Evolutionary conservation across 768 basidiomycete species (phyloP).

Genomic region (Kondoa subrosea): DNA sequence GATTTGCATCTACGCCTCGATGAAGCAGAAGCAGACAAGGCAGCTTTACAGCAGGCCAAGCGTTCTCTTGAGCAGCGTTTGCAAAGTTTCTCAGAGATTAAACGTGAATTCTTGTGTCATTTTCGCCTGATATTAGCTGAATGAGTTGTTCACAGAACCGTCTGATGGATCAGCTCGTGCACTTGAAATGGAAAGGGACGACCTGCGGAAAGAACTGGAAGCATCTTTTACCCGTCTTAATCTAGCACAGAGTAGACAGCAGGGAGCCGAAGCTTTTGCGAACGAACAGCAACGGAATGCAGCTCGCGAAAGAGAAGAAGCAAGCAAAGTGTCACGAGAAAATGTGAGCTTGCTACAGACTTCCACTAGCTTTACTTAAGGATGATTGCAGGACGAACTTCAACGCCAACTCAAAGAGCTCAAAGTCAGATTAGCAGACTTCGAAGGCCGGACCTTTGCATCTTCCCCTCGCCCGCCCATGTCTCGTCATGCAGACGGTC

Average conservation of each 20-base stretch:
- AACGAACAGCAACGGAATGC: constrained; percentile 6
- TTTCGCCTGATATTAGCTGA: neutral
- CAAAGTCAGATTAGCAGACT: constrained; percentile 4
- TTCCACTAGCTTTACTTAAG: neutral
- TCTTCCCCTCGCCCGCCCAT: constrained; percentile 6
- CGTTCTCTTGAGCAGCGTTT: constrained; percentile 3
- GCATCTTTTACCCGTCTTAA: neutral
- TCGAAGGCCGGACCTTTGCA: constrained; percentile 5
- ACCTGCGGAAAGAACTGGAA: constrained; percentile 7
- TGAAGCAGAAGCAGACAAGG: constrained; percentile 8
- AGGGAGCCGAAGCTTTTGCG: constrained; percentile 6
- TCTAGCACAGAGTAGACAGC: constrained; percentile 4
- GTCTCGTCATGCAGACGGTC: neutral
- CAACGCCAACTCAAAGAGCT: constrained; percentile 10
- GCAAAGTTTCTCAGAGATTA: neutral
- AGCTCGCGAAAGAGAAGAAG: constrained; percentile 7
- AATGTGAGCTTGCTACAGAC: constrained; percentile 1
- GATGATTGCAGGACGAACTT: neutral
- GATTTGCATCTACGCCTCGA: constrained; percentile 2
- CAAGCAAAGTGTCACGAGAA: neutral
- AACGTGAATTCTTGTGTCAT: neutral
- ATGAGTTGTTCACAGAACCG: neutral
- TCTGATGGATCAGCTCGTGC: constrained; percentile 1
- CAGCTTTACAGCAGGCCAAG: constrained; percentile 3
- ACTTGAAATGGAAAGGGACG: constrained; percentile 7